These are phyloP conservation scores for Lactuca sativa DNA, from an alignment of 129 eudicot genomes.

Conservation along the genomic window DNA sequence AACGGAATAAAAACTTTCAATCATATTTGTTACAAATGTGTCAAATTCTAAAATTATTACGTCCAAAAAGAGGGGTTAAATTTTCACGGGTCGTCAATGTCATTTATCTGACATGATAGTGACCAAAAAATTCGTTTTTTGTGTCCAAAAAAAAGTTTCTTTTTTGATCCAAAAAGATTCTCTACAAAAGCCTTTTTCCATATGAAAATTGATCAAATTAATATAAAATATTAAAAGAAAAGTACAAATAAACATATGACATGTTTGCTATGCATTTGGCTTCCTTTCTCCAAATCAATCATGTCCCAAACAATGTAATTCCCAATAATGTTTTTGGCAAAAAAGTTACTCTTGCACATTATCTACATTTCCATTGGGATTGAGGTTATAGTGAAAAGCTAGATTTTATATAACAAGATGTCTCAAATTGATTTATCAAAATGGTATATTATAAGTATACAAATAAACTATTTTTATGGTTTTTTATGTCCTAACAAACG, in stretches of 20 bases:
- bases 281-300: neutral
- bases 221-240: neutral
- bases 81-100: neutral
- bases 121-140: neutral
- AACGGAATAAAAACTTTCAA: neutral
- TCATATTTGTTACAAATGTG: neutral
- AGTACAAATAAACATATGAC: neutral
- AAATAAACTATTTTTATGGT: no score
- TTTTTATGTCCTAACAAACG: no score
- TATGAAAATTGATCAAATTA: neutral
- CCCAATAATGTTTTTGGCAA: no score
- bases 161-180: neutral
- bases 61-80: no score
- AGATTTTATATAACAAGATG: no score
- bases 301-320: neutral
- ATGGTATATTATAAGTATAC: no score
- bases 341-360: no score
- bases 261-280: neutral
- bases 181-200: constrained; percentile 1
- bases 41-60: neutral
- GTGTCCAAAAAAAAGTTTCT: neutral
- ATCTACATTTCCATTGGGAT: no score
- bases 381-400: no score
- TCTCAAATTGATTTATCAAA: no score
- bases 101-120: neutral